Conservation (phyloP, 495 filamentous ascomycete genomes). For the Apiosordaria backusii region DNA sequence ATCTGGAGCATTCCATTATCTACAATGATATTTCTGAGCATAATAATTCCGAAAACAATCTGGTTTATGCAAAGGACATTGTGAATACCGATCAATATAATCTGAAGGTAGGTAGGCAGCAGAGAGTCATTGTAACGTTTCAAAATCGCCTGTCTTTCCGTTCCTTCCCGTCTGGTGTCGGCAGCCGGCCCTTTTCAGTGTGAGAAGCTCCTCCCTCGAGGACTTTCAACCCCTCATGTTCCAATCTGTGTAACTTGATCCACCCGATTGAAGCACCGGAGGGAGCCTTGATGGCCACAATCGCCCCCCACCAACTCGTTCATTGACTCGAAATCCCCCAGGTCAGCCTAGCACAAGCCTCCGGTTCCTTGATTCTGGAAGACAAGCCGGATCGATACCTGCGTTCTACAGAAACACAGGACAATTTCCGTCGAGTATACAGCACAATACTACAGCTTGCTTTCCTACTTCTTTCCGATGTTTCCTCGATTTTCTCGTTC, state of each 20-base stretch:
- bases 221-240: not conserved
- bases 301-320: too few species aligned
- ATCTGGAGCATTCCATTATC: too few species aligned
- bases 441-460: not conserved
- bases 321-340: not conserved
- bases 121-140: not conserved
- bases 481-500: not conserved
- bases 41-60: too few species aligned
- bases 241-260: not conserved
- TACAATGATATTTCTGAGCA: too few species aligned
- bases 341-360: not conserved
- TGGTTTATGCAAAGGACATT: too few species aligned
- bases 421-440: not conserved
- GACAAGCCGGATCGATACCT: not conserved
- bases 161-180: not conserved
- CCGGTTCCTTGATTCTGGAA: not conserved
- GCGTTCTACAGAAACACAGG: not conserved
- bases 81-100: too few species aligned
- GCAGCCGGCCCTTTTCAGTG: not conserved
- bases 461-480: not conserved
- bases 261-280: too few species aligned
- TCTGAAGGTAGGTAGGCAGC: too few species aligned
- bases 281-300: too few species aligned
- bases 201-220: not conserved
- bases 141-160: not conserved